These are phyloP conservation scores for Helianthus tuberosus DNA, from an alignment of 129 eudicot species.

Conservation along the genomic window DNA sequence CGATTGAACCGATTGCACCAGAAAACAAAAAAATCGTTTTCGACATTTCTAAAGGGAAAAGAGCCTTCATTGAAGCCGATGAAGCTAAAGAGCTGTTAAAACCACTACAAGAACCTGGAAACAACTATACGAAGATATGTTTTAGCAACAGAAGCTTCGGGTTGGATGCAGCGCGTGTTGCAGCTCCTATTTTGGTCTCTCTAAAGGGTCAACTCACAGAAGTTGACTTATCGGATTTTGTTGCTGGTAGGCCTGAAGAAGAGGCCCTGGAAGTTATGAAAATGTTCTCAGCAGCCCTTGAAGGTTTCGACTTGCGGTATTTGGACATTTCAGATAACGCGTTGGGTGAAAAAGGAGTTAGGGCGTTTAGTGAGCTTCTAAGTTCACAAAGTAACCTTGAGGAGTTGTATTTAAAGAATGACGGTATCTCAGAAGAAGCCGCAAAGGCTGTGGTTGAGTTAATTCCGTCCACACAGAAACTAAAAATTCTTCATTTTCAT, in stretches of 20 bases:
- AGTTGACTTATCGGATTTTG: slow-evolving; percentile 63
- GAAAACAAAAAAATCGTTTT: slow-evolving; percentile 36
- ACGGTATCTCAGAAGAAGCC: slow-evolving; percentile 73
- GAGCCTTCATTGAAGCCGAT: slow-evolving; percentile 45
- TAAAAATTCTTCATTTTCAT: slow-evolving; percentile 58
- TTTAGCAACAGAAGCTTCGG: slow-evolving; percentile 71
- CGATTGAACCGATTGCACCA: slow-evolving; percentile 22
- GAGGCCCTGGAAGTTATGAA: slow-evolving; percentile 73
- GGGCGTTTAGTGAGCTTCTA: slow-evolving; percentile 59
- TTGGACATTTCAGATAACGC: slow-evolving; percentile 65
- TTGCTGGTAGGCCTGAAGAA: slow-evolving; percentile 66
- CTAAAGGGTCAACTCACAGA: slow-evolving; percentile 53
- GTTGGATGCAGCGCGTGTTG: slow-evolving; percentile 57
- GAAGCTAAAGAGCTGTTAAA: slow-evolving; percentile 51
- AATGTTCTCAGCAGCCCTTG: slow-evolving; percentile 49
- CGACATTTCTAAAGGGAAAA: slow-evolving; percentile 65
- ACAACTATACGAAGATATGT: slow-evolving; percentile 48
- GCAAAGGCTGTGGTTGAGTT: slow-evolving; percentile 59
- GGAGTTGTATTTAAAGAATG: slow-evolving; percentile 61
- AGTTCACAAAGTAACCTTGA: slow-evolving; percentile 61
- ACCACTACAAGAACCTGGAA: slow-evolving; percentile 46
- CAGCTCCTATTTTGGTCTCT: slow-evolving; percentile 46
- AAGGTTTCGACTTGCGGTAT: slow-evolving; percentile 48
- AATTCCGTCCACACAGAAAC: slow-evolving; percentile 58
- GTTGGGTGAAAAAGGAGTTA: slow-evolving; percentile 66